A percentile compares a stretch with the other conserved stretches of the same genome.
Conservation (phyloP, 768 basidiomycete genomes). For the Clavulina sp. region DNA sequence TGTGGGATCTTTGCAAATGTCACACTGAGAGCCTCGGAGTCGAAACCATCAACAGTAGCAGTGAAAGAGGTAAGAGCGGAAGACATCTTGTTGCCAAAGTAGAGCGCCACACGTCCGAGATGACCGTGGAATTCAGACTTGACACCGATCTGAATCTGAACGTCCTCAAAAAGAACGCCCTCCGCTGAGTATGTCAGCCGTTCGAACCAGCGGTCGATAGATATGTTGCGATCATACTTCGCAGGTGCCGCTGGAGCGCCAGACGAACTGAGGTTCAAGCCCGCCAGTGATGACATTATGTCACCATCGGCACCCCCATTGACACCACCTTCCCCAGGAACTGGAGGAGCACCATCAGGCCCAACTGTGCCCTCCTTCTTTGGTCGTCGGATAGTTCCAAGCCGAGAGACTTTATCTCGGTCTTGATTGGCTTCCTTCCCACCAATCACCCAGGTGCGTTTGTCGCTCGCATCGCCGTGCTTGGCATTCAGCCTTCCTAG, state of each 20-base stretch:
- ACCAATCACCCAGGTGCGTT: slow-evolving; percentile 87
- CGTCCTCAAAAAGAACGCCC: slow-evolving; percentile 89
- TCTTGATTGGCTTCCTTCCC: slow-evolving; percentile 86
- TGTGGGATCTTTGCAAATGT: slow-evolving; percentile 86
- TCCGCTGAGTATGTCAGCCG: slow-evolving; percentile 64
- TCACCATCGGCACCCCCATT: slow-evolving; percentile 18
- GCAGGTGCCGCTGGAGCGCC: not conserved
- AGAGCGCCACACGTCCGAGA: slow-evolving; percentile 82
- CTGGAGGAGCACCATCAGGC: slow-evolving; percentile 9
- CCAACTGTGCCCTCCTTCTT: slow-evolving; percentile 7
- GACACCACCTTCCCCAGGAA: not conserved
- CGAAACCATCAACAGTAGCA: slow-evolving; percentile 52
- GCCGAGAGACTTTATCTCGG: slow-evolving; percentile 33
- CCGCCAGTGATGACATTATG: slow-evolving; percentile 58
- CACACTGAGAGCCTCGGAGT: slow-evolving; percentile 59
- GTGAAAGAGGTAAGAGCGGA: slow-evolving; percentile 84
- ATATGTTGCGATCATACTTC: not conserved
- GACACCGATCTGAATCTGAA: slow-evolving; percentile 86
- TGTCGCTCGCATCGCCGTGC: slow-evolving; percentile 84
- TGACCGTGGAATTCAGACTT: slow-evolving; percentile 95
- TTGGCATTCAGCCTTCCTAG: slow-evolving; percentile 77
- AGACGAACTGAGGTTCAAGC: slow-evolving; percentile 46
- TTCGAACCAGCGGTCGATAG: slow-evolving; percentile 74
- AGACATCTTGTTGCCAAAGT: slow-evolving; percentile 89
- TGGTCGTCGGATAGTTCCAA: not conserved